Conservation (phyloP, 257 asterid species). For the Solanum phureja region DNA sequence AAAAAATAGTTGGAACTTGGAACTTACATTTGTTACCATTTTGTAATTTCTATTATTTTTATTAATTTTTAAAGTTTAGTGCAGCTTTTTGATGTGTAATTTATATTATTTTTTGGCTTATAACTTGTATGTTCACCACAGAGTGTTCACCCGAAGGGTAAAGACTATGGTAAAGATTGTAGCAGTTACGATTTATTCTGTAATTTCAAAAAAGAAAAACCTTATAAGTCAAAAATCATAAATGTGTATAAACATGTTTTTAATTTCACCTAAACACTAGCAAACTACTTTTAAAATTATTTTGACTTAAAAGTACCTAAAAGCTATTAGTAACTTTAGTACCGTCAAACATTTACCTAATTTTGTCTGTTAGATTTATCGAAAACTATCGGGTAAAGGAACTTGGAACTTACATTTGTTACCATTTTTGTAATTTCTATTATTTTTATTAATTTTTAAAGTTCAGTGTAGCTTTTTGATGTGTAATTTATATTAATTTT, state of each 20-base stretch:
- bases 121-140: no score
- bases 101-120: background rate
- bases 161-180: background rate
- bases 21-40: background rate
- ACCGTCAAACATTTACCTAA: no score
- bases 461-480: background rate
- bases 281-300: no score
- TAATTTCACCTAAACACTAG: background rate
- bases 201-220: no score
- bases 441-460: background rate
- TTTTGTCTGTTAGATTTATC: no score
- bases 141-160: no score
- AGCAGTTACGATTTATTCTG: rapidly evolving
- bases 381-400: background rate
- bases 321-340: no score
- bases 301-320: background rate
- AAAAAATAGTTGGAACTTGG: background rate
- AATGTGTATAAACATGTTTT: background rate
- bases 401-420: background rate
- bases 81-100: background rate
- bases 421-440: background rate
- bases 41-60: background rate
- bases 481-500: background rate
- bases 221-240: no score
- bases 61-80: background rate